Conservation (phyloP, 139 green algal species). For the Tetradesmus obliquus region DNA sequence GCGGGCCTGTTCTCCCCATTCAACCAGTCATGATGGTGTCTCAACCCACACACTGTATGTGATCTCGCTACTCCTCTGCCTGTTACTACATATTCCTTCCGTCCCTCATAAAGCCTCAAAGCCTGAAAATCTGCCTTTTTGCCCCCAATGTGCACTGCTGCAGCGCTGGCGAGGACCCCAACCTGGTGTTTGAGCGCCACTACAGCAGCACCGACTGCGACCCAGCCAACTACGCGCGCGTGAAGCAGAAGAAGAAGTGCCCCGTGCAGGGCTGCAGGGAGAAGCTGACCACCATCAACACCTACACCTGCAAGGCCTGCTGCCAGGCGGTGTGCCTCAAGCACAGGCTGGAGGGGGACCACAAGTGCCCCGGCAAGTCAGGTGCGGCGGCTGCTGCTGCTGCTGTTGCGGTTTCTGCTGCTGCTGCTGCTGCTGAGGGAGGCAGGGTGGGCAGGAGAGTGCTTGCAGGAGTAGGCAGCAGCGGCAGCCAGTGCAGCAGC, state of each 20-base stretch:
- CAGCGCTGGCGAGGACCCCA: conserved; percentile 55
- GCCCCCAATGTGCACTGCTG: neutral
- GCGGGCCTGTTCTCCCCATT: neutral
- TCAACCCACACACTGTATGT: neutral
- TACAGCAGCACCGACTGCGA: conserved; percentile 65
- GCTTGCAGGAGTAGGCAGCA: neutral
- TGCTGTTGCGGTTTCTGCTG: neutral
- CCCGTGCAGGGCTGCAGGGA: conserved; percentile 72
- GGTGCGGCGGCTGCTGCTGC: neutral
- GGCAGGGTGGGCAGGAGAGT: no score
- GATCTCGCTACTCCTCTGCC: no score
- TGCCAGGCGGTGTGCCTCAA: conserved; percentile 70
- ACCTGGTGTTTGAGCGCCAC: conserved; percentile 66
- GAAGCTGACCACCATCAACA: conserved; percentile 80
- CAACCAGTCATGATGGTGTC: neutral
- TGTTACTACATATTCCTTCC: no score
- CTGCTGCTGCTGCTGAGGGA: neutral
- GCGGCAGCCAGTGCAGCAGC: neutral
- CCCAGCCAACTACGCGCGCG: conserved; percentile 75
- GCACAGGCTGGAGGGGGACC: conserved; percentile 75
- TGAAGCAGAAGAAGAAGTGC: conserved; percentile 76
- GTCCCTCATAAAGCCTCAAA: no score
- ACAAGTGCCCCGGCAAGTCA: conserved; percentile 63
- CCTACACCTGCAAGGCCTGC: conserved; percentile 73
- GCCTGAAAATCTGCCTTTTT: neutral